phyloP scores from a whole-genome alignment of 2,329 filamentous ascomycete genomes.

The Aotearoamyces nothofagi region DNA sequence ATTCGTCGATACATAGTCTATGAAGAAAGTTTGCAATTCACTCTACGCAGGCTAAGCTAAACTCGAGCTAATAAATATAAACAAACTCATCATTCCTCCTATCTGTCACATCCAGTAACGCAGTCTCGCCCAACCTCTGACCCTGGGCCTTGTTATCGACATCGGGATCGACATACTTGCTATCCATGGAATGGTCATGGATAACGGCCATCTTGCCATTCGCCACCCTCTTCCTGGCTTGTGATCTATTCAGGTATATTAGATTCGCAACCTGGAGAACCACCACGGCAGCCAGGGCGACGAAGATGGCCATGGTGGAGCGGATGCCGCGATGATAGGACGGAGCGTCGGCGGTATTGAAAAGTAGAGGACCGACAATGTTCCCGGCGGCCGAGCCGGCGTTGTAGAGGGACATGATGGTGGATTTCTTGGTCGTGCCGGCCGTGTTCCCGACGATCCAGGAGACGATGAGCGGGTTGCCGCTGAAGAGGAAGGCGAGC shows the following conservation, averaged over 20 bases:
- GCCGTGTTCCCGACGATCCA: constrained; percentile 59
- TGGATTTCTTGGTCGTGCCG: constrained; percentile 51
- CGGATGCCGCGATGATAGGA: constrained; percentile 40
- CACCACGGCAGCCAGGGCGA: constrained; percentile 34
- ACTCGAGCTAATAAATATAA: constrained; percentile 47
- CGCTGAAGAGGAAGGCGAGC: constrained; percentile 49
- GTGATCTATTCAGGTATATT: constrained; percentile 37
- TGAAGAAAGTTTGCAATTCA: too few relatives aligned
- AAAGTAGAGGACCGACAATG: constrained; percentile 51
- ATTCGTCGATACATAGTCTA: too few relatives aligned
- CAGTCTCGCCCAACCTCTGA: constrained; percentile 29
- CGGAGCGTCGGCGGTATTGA: constrained; percentile 40
- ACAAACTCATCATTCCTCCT: constrained; percentile 53
- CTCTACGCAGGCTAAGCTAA: too few relatives aligned
- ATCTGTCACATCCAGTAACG: constrained; percentile 47
- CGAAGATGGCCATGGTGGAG: constrained; percentile 37
- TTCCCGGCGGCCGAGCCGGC: constrained; percentile 47
- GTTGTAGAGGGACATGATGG: constrained; percentile 48
- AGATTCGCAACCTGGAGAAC: constrained; percentile 38
- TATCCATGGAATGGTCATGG: constrained; percentile 44
- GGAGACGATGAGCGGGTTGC: constrained; percentile 48
- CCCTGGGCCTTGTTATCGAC: constrained; percentile 14
- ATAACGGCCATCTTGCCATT: constrained; percentile 46
- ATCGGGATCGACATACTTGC: constrained; percentile 26
- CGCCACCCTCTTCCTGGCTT: constrained; percentile 35